A percentile compares a stretch with the other conserved stretches of the same genome.
These are phyloP conservation scores for Eucalyptus cloeziana DNA, from an alignment of 345 rosid genomes.

Conservation along the genomic window DNA sequence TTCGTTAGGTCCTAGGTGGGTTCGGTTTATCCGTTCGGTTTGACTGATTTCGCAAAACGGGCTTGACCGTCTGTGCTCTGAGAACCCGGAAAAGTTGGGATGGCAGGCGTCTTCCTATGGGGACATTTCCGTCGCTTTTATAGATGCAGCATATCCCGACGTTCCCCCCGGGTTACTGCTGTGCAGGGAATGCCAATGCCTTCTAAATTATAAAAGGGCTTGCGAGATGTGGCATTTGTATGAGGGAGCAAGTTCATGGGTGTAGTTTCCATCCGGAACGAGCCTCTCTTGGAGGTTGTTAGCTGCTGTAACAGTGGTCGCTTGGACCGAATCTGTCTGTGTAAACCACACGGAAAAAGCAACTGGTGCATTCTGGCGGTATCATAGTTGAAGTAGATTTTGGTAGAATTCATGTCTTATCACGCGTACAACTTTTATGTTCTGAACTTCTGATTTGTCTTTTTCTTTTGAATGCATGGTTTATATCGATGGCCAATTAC, in stretches of 20 bases:
- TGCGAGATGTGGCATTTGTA: not conserved
- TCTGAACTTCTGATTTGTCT: not conserved
- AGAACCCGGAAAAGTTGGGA: not conserved
- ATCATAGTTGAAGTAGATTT: not conserved
- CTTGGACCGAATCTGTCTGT: not conserved
- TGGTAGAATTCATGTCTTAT: not conserved
- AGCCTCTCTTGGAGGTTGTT: too few species aligned
- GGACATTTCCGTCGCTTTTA: not conserved
- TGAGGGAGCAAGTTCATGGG: not conserved
- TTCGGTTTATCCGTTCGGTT: not conserved
- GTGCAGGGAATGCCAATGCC: not conserved
- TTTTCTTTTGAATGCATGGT: not conserved
- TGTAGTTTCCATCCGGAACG: too few species aligned
- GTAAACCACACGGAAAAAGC: not conserved
- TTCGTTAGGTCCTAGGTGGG: not conserved
- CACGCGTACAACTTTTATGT: not conserved
- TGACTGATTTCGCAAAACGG: not conserved
- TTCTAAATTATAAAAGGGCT: not conserved
- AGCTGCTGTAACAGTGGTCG: not conserved
- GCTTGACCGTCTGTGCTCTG: not conserved
- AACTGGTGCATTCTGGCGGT: not conserved
- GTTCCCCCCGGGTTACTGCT: not conserved
- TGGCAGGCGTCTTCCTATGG: not conserved
- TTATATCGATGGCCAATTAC: not conserved
- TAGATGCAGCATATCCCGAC: not conserved